Evolutionary conservation across 2,329 filamentous ascomycete species (phyloP).

Genomic region (Neofusicoccum cordaticola): DNA sequence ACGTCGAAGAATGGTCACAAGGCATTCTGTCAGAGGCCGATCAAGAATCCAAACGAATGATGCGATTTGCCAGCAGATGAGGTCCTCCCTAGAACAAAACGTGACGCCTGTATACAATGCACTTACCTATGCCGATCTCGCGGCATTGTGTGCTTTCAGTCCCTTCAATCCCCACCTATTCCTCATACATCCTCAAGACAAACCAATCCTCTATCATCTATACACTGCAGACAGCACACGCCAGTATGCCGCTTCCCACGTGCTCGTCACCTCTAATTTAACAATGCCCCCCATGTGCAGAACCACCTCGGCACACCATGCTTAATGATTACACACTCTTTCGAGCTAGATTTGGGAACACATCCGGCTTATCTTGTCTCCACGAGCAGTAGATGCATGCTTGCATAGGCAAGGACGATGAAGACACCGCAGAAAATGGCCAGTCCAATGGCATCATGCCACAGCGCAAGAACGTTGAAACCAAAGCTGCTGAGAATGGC

Average conservation of each 20-base stretch:
- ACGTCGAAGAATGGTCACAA: neutral
- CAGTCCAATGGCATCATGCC: slow-evolving; percentile 78
- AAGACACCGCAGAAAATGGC: slow-evolving; percentile 80
- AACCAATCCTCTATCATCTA: neutral
- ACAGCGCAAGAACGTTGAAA: slow-evolving; percentile 83
- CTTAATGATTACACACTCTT: neutral
- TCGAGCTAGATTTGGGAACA: neutral
- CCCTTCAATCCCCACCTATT: too few relatives aligned
- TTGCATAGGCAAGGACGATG: slow-evolving; percentile 80
- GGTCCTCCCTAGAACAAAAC: neutral
- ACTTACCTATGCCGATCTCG: neutral
- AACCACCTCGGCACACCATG: neutral
- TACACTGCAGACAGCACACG: neutral
- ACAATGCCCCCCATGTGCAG: neutral
- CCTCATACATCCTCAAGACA: neutral
- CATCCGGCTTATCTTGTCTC: slow-evolving; percentile 66
- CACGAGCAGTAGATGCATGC: slow-evolving; percentile 90
- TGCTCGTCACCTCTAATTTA: neutral
- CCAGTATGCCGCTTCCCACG: neutral
- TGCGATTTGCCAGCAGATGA: neutral
- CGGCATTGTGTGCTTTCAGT: neutral
- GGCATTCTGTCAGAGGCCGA: neutral
- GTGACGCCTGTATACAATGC: neutral
- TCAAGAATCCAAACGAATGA: neutral
- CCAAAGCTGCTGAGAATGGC: slow-evolving; percentile 93